Percentiles rank a stretch among this genome's conserved stretches.
Evolutionary conservation across 208 protist species (phyloP).

Genomic region (Balamuthia mandrillaris): DNA sequence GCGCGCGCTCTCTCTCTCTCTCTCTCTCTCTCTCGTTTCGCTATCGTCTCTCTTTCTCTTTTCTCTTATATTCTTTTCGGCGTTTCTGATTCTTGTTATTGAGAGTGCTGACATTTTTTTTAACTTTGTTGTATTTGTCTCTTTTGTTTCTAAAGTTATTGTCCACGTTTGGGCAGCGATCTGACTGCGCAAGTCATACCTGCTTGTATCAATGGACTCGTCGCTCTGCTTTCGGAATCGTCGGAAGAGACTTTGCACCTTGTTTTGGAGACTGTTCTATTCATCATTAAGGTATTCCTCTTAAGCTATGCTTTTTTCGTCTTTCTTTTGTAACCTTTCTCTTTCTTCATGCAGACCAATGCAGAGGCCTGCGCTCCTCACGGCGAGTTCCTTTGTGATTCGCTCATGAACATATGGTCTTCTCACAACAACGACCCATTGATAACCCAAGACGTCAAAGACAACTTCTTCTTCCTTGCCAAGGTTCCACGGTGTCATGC

Average conservation of each 20-base stretch:
- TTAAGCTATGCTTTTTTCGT: not conserved
- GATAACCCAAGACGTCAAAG: not conserved
- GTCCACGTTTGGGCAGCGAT: not conserved
- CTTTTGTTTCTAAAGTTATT: not conserved
- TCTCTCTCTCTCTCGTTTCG: too few species aligned
- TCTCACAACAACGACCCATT: slow-evolving; percentile 20
- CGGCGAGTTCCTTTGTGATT: not conserved
- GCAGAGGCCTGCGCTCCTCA: too few species aligned
- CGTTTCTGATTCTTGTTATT: too few species aligned
- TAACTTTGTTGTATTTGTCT: too few species aligned
- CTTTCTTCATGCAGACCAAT: too few species aligned
- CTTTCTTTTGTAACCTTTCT: too few species aligned
- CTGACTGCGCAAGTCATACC: not conserved
- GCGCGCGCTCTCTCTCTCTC: too few species aligned
- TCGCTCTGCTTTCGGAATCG: not conserved
- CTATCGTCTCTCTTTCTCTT: not conserved
- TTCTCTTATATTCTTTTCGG: too few species aligned
- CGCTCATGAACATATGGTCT: not conserved
- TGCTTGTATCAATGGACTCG: not conserved
- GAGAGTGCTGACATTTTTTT: too few species aligned
- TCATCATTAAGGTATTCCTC: not conserved
- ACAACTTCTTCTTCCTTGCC: not conserved
- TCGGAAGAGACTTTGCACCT: slow-evolving; percentile 21
- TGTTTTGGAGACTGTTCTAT: not conserved
- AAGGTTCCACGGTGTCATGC: not conserved